These are phyloP conservation scores for Pythium oligandrum DNA, from an alignment of 352 stramenopile genomes.

Conservation along the genomic window DNA sequence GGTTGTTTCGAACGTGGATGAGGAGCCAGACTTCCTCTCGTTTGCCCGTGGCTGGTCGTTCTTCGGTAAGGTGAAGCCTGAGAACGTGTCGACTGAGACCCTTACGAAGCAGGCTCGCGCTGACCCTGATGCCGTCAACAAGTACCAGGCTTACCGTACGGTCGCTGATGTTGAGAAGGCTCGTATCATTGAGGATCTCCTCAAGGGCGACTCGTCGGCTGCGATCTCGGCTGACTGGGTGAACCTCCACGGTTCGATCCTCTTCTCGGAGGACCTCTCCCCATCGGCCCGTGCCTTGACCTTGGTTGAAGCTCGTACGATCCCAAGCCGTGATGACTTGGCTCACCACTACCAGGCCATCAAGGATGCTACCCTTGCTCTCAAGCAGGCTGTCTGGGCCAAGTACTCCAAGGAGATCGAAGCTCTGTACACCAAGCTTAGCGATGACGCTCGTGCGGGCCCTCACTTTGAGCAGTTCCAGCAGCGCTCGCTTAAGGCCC, in stretches of 20 bases:
- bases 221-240: conserved; percentile 57
- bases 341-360: conserved; percentile 66
- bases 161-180: conserved; percentile 66
- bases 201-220: conserved; percentile 39
- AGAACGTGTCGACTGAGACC: conserved; percentile 35
- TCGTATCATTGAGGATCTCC: conserved; percentile 56
- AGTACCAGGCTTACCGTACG: conserved; percentile 69
- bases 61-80: conserved; percentile 70
- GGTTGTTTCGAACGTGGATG: conserved; percentile 37
- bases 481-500: conserved; percentile 58
- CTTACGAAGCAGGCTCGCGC: conserved; percentile 63
- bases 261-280: conserved; percentile 64
- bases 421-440: conserved; percentile 50
- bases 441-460: conserved; percentile 29
- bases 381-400: conserved; percentile 65
- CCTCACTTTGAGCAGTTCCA: conserved; percentile 73
- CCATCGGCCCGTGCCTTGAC: conserved; percentile 60
- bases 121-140: conserved; percentile 71
- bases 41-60: conserved; percentile 77
- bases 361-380: conserved; percentile 53
- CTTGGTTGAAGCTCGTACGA: conserved; percentile 48
- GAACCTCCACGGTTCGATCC: conserved; percentile 55
- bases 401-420: conserved; percentile 63
- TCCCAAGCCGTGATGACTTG: conserved; percentile 55
- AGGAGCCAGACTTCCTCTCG: conserved; percentile 65